Evolutionary conservation across 2,329 filamentous ascomycete genomes (phyloP), one percentile per base, ranked within the genome.

Genomic region (Sporothrix humicola): DNA sequence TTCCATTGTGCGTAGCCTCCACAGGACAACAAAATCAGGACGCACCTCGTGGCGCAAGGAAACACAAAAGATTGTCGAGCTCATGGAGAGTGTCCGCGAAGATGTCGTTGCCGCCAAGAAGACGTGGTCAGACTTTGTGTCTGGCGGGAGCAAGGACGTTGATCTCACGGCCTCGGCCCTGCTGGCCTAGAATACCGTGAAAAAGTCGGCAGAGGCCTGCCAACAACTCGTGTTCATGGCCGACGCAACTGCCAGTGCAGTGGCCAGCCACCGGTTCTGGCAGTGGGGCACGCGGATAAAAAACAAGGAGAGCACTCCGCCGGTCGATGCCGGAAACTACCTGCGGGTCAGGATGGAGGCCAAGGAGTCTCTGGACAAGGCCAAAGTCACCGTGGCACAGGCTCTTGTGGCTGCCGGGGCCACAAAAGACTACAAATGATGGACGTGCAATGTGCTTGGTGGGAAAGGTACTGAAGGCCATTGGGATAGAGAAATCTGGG

Each of bases 71-170:
- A 63, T 61, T 44, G 59, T 63, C 2, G 37, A 42, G 17, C 42
- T 20, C 12, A 12, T 59, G 12, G 23, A 59, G 12, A 31, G 12
- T 31, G 56, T 59, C 23, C 56, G 23, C 23, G 23, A 26, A 4
- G 20, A 59, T 31, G 56, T 31, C n/a, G 23, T 31, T 59, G 56
- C 37, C 37, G 23, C 23, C 3, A 59, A 59, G 23, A 3, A 59
- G 26, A 37, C 56, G 37, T 59, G 56, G 56, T 59, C 56, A 59
- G 56, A 59, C 12, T 17, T 59, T 17, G 10, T 59, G 56, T 59
- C 56, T 17, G 56, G 23, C 59, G 37, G 12, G 23, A 13, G 12
- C 2, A 2, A 9, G 17, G 59, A 44, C 13, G 17, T 37, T 20
- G 31, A 44, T 15, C 20, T 42, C 15, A 37, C 1, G 2, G 31